These are phyloP conservation scores for Opeltia flavorubescens DNA, from an alignment of 495 filamentous ascomycete genomes.

Conservation along the genomic window DNA sequence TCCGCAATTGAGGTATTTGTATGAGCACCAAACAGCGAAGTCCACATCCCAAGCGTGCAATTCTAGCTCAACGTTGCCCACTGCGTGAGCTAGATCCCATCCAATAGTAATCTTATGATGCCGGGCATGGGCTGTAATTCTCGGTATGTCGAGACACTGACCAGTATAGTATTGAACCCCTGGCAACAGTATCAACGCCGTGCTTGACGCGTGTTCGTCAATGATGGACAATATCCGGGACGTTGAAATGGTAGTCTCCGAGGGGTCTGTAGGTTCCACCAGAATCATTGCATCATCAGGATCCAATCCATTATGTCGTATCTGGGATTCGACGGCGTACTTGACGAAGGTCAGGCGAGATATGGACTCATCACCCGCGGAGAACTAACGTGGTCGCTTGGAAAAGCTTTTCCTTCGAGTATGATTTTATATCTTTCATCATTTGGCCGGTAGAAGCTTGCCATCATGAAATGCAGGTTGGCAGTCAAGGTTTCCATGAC, in stretches of 20 bases:
- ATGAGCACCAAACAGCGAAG: conserved; percentile 92
- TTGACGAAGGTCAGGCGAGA: conserved; percentile 19
- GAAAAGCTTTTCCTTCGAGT: conserved; percentile 86
- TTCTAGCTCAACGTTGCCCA: conserved; percentile 70
- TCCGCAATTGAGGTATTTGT: conserved; percentile 92
- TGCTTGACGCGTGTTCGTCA: conserved; percentile 55
- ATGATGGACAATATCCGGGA: conserved; percentile 64
- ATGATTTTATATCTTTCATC: conserved; percentile 75
- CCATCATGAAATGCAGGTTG: conserved; percentile 84
- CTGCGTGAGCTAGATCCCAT: conserved; percentile 94
- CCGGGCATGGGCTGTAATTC: conserved; percentile 72
- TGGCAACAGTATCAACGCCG: conserved; percentile 72
- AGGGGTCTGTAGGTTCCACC: conserved; percentile 46
- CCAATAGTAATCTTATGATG: conserved; percentile 63
- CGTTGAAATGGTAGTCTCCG: conserved; percentile 46
- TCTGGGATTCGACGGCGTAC: conserved; percentile 83
- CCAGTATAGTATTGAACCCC: conserved; percentile 94
- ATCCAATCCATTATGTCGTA: conserved; percentile 59
- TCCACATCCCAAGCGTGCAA: conserved; percentile 93
- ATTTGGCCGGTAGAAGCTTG: conserved; percentile 76
- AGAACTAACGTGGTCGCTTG: conserved; percentile 64
- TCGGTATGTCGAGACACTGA: conserved; percentile 73
- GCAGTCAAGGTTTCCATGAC: conserved; percentile 89
- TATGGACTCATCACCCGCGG: neutral
- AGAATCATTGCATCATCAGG: conserved; percentile 59